These are phyloP conservation scores for Penicillium ochrochloron DNA, from an alignment of 495 filamentous ascomycete genomes.

Conservation along the genomic window DNA sequence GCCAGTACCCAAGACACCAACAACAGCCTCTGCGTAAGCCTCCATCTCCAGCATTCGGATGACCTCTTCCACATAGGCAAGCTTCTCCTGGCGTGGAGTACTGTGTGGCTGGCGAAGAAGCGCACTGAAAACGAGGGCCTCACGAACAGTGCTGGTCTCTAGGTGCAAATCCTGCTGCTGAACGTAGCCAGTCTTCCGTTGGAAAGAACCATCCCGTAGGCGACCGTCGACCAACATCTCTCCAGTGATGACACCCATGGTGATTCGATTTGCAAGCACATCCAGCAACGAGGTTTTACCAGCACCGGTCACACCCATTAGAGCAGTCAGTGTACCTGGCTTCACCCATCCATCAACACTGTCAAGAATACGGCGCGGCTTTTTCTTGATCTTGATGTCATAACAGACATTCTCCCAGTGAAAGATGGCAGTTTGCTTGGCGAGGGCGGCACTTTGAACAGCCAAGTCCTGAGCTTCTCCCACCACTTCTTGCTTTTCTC, in stretches of 20 bases:
- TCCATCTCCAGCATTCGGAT: constrained; percentile 87
- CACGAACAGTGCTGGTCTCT: constrained; percentile 81
- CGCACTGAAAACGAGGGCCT: constrained; percentile 79
- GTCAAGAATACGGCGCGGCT: not conserved
- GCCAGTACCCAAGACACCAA: constrained; percentile 85
- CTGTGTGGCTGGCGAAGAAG: constrained; percentile 80
- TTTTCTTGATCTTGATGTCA: constrained; percentile 1
- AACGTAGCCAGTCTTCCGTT: constrained; percentile 89
- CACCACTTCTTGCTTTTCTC: constrained; percentile 29
- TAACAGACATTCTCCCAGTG: constrained; percentile 10
- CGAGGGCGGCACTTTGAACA: constrained; percentile 36
- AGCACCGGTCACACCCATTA: constrained; percentile 64
- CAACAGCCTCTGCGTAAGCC: constrained; percentile 81
- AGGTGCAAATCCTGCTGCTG: constrained; percentile 94
- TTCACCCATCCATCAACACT: constrained; percentile 59
- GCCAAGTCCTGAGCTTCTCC: not conserved
- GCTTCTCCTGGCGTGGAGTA: constrained; percentile 72
- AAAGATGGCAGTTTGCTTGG: constrained; percentile 7
- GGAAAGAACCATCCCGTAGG: constrained; percentile 72
- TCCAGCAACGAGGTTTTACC: constrained; percentile 61
- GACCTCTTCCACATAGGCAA: constrained; percentile 88
- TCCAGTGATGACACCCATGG: constrained; percentile 54
- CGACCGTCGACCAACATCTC: constrained; percentile 56
- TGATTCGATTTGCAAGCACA: constrained; percentile 49
- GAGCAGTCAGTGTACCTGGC: constrained; percentile 66